Conservation (phyloP, 306 rosid genomes). For the Rosa chinensis region DNA sequence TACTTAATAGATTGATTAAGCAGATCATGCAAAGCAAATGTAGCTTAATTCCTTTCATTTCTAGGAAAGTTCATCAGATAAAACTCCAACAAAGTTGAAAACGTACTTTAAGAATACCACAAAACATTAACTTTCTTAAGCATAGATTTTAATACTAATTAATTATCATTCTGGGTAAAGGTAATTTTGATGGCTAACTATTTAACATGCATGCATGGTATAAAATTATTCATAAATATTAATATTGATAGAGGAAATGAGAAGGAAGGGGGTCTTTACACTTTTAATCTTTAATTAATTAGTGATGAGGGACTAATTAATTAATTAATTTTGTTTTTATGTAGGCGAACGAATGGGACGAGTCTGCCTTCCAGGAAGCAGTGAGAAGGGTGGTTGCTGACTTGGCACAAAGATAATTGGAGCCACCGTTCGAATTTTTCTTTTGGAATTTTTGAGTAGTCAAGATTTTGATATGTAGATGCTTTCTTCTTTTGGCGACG, state of each 20-base stretch:
- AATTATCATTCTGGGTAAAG: background rate
- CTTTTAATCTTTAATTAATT: background rate
- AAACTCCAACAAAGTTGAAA: background rate
- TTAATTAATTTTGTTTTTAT: background rate
- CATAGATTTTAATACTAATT: background rate
- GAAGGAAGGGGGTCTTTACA: conserved; percentile 6
- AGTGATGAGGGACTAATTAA: background rate
- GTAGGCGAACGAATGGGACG: conserved; percentile 85
- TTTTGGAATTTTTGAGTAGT: background rate
- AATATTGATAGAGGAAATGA: background rate
- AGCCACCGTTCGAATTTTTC: background rate
- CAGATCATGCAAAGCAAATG: background rate
- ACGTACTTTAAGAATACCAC: background rate
- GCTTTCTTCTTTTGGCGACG: conserved; percentile 8
- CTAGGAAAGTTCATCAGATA: background rate
- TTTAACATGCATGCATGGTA: background rate
- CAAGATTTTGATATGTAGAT: conserved; percentile 15
- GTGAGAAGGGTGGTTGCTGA: conserved; percentile 69
- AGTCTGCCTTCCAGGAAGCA: conserved; percentile 83
- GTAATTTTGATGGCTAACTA: background rate
- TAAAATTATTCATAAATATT: background rate
- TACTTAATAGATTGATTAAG: background rate
- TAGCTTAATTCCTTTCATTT: background rate
- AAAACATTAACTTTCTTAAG: background rate
- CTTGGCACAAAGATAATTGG: conserved; percentile 30